A percentile compares a stretch with the other conserved stretches of the same genome.
Evolutionary conservation across 176 grass and related monocot species (phyloP).

Genomic region (Avena eriantha): DNA sequence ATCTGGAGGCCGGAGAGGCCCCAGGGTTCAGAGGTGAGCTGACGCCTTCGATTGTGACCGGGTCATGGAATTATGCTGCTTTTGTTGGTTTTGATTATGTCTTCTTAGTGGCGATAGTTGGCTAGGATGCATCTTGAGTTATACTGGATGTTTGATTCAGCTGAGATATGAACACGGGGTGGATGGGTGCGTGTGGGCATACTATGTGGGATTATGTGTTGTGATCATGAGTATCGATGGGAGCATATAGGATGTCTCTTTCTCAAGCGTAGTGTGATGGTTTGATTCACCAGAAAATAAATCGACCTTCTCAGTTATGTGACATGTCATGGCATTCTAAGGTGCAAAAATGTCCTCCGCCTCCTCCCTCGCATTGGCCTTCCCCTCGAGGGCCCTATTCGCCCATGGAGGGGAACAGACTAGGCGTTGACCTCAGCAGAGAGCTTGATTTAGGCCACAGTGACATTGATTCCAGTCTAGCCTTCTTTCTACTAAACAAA

Average conservation of each 20-base stretch:
- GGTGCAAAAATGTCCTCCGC: slow-evolving; percentile 68
- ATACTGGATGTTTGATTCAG: neutral
- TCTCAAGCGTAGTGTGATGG: slow-evolving; percentile 22
- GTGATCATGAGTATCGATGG: neutral
- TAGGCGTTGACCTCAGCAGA: too few species aligned
- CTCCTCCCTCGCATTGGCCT: too few species aligned
- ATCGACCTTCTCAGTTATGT: slow-evolving; percentile 62
- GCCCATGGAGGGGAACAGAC: too few species aligned
- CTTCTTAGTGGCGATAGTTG: neutral
- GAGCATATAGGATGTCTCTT: slow-evolving; percentile 49
- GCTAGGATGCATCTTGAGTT: neutral
- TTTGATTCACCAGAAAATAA: slow-evolving; percentile 52
- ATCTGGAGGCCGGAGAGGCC: neutral
- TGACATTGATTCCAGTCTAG: too few species aligned
- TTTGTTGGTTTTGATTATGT: neutral
- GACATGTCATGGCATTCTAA: slow-evolving; percentile 67
- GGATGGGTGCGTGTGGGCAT: neutral
- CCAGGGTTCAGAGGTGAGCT: slow-evolving; percentile 23
- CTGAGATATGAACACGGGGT: neutral
- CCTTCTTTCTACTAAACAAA: too few species aligned
- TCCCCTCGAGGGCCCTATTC: too few species aligned
- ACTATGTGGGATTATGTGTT: slow-evolving; percentile 2
- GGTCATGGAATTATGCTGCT: neutral
- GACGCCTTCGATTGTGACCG: neutral
- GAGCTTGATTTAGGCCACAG: too few species aligned